These are phyloP conservation scores for Phycomyces blakesleeanus DNA, from an alignment of 192 early-diverging fungal species.

Conservation along the genomic window DNA sequence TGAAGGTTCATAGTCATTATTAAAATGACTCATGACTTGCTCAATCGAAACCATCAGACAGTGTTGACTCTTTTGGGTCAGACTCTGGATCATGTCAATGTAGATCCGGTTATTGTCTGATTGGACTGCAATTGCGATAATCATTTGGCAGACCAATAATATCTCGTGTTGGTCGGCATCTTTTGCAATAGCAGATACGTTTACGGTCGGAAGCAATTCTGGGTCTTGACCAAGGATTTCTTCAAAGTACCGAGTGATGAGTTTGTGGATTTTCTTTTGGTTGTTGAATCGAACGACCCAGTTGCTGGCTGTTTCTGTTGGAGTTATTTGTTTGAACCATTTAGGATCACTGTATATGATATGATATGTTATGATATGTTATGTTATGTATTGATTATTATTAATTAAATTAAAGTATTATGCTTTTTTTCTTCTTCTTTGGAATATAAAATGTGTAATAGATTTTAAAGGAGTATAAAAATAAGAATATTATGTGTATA, in stretches of 20 bases:
- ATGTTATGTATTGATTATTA: neutral
- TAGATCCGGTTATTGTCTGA: slow-evolving; percentile 82
- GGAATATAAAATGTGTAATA: too few relatives aligned
- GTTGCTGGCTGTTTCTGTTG: slow-evolving; percentile 73
- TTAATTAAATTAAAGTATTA: too few relatives aligned
- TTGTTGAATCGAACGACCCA: slow-evolving; percentile 96
- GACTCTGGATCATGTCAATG: slow-evolving; percentile 82
- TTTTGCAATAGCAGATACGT: slow-evolving; percentile 83
- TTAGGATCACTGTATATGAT: slow-evolving; percentile 65
- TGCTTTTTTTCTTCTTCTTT: neutral
- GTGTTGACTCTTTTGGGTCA: slow-evolving; percentile 74
- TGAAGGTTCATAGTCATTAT: slow-evolving; percentile 8
- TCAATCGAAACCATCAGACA: slow-evolving; percentile 92
- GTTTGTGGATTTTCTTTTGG: slow-evolving; percentile 85
- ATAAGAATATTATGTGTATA: too few relatives aligned
- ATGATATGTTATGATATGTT: too few relatives aligned
- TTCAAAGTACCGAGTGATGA: slow-evolving; percentile 82
- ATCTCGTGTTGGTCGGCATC: slow-evolving; percentile 71
- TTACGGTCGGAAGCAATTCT: slow-evolving; percentile 58
- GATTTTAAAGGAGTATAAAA: too few relatives aligned
- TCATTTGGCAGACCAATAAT: slow-evolving; percentile 76
- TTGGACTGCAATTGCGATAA: slow-evolving; percentile 89
- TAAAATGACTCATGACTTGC: slow-evolving; percentile 30
- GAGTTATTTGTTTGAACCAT: slow-evolving; percentile 83
- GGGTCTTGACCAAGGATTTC: slow-evolving; percentile 73